phyloP scores from a whole-genome alignment of 441 rosid genomes.

The Populus hybrid region DNA sequence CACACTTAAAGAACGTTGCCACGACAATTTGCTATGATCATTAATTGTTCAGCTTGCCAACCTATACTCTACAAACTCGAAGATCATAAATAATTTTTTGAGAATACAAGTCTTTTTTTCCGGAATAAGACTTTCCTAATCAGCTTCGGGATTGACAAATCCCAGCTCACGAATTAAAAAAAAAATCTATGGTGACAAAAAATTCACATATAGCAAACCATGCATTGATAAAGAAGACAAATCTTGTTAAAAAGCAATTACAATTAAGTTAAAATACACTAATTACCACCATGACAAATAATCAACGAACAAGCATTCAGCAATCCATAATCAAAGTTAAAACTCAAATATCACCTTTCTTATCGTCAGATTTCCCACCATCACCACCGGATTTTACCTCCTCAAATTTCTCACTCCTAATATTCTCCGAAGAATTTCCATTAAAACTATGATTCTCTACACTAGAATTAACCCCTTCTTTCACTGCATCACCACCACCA shows the following conservation, averaged over 20 bases:
- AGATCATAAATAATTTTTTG: neutral
- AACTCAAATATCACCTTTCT: constrained; percentile 39
- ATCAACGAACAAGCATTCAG: neutral
- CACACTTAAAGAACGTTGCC: too few species aligned
- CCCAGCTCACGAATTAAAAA: neutral
- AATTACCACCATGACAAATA: neutral
- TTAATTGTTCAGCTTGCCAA: neutral
- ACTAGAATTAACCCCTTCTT: constrained; percentile 33
- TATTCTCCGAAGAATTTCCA: constrained; percentile 30
- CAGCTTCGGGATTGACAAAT: neutral
- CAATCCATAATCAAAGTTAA: neutral
- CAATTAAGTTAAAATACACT: neutral
- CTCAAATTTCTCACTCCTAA: constrained; percentile 28
- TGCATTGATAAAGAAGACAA: constrained; percentile 1
- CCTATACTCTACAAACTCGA: neutral
- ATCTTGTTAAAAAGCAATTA: neutral
- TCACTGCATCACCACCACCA: constrained; percentile 26
- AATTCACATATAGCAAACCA: constrained; percentile 11
- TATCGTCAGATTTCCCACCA: constrained; percentile 34
- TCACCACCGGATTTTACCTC: constrained; percentile 35
- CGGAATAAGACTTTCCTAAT: constrained; percentile 7
- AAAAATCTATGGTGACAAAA: neutral
- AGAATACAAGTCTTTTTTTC: neutral
- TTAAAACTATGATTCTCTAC: constrained; percentile 31
- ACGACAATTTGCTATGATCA: neutral